Conservation (phyloP, 2,329 filamentous ascomycete species). For the Penicillium freii region DNA sequence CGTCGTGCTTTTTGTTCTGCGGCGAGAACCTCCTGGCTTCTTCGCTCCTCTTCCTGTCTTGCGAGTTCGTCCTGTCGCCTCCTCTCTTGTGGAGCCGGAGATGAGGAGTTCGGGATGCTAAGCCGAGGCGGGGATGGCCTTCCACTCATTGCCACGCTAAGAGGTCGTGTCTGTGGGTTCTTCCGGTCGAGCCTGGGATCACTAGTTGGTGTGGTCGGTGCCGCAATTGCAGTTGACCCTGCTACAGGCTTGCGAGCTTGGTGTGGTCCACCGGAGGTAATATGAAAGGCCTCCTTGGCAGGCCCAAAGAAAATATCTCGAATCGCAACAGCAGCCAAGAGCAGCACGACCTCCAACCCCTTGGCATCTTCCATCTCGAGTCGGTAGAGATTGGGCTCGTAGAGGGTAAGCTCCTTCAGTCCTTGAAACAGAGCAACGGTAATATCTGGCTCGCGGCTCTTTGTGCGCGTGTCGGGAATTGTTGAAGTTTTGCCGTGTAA, state of each 20-base stretch:
- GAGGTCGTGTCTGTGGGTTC: conserved; percentile 7
- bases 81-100: conserved; percentile 18
- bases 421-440: conserved; percentile 83
- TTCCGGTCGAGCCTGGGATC: neutral
- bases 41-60: conserved; percentile 52
- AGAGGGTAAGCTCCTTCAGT: conserved; percentile 76
- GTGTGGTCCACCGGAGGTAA: conserved; percentile 34
- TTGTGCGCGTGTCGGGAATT: conserved; percentile 61
- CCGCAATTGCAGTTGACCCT: neutral
- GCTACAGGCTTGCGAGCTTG: neutral
- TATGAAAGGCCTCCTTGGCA: conserved; percentile 75
- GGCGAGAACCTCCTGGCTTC: conserved; percentile 53
- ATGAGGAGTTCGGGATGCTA: conserved; percentile 13
- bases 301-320: conserved; percentile 63
- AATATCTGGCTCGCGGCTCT: conserved; percentile 91
- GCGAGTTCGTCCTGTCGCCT: conserved; percentile 38
- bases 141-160: conserved; percentile 13
- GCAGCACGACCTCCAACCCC: conserved; percentile 79
- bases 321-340: conserved; percentile 60
- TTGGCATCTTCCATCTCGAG: conserved; percentile 94
- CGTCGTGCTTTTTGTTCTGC: conserved; percentile 46
- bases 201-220: neutral
- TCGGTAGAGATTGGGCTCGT: conserved; percentile 86
- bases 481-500: conserved; percentile 73
- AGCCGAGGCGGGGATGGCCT: conserved; percentile 9